phyloP scores from a whole-genome alignment of 2,329 filamentous ascomycete genomes.

The Phyllosticta ampelicida region DNA sequence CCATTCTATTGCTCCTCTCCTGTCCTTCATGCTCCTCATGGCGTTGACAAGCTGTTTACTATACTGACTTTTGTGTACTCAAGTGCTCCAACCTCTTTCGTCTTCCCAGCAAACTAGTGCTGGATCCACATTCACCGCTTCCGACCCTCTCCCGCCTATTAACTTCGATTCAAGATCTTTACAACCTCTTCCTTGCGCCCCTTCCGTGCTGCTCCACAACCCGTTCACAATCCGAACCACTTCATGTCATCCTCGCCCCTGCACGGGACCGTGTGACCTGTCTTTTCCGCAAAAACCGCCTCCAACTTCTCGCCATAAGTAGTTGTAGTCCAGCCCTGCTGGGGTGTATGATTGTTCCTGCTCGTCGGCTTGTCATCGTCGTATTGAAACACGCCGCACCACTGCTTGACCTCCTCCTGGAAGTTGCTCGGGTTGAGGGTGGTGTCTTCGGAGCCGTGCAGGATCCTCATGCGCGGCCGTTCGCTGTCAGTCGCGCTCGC shows the following conservation, averaged over 20 bases:
- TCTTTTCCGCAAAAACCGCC: conserved; percentile 14
- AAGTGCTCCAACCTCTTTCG: too few relatives aligned
- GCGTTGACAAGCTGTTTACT: too few relatives aligned
- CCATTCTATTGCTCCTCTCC: too few relatives aligned
- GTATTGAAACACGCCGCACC: conserved; percentile 24
- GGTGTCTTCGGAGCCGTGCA: conserved; percentile 43
- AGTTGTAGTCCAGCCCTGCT: conserved; percentile 14
- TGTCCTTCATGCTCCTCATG: too few relatives aligned
- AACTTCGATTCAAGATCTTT: too few relatives aligned
- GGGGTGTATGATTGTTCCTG: conserved; percentile 14
- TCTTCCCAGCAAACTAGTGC: too few relatives aligned
- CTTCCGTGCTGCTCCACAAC: not conserved
- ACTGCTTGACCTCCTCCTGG: conserved; percentile 38
- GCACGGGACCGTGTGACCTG: conserved; percentile 14
- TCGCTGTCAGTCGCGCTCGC: conserved; percentile 23
- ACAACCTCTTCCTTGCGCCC: too few relatives aligned
- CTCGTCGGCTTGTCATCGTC: conserved; percentile 22
- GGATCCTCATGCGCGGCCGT: conserved; percentile 45
- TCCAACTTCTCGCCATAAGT: conserved; percentile 15
- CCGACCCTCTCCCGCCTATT: too few relatives aligned
- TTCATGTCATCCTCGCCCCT: conserved; percentile 12
- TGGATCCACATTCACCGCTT: too few relatives aligned
- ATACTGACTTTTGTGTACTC: too few relatives aligned
- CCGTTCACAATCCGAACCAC: conserved; percentile 14
- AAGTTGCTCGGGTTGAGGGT: conserved; percentile 45